Base-by-base conservation (phyloP, 2,329 filamentous ascomycete genomes). In the Penicillium decumbens region DNA sequence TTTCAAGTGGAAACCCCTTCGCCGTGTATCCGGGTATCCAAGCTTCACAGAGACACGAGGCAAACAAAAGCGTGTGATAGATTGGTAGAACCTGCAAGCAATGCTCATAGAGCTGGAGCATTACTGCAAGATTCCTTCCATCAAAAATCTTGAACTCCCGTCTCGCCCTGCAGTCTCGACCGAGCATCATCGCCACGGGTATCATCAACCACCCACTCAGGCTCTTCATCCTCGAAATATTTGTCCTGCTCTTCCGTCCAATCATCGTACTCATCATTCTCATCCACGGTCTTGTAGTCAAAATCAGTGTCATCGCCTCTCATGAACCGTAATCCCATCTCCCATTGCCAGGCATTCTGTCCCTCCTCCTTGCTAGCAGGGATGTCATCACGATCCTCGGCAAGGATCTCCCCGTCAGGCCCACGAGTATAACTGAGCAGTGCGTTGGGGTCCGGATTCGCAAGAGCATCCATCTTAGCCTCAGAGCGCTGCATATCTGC, bases 211-310 rank as follows among this genome's bases (percentile, higher is more conserved):
- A 79, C 74, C 80, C 85, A 89, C 41, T 77, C 77, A 0, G 87
- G 85, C 59, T 88, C 84, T 73, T 95, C 86, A 5, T 83, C 82
- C 20, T 90, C 88, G 64, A 95, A 91, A 75, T 88, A 95, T 18
- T 77, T 78, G 32, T 95, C 88, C 67, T 92, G 79, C 56, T 80
- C 77, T 73, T 81, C 75, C 64, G 77, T 68, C 75, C 71, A 65
- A 68, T 84, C 81, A 65, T 95, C 89, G 48, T 83, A 84, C 18
- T 84, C 83, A 27, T 89, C 84, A 61, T 87, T 83, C 30, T 74
- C 73, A 63, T 95, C 90, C 4, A 95, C 84, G 2, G 56, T 61
- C 1, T 61, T 67, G 64, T 95, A 95, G 53, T 92, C 85, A 60
- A 95, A 92, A 41, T 95, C 89, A 1, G 78, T 76, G 62, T 95